These are phyloP conservation scores for Penicillium antarcticum DNA, from an alignment of 495 filamentous ascomycete genomes.

Conservation along the genomic window DNA sequence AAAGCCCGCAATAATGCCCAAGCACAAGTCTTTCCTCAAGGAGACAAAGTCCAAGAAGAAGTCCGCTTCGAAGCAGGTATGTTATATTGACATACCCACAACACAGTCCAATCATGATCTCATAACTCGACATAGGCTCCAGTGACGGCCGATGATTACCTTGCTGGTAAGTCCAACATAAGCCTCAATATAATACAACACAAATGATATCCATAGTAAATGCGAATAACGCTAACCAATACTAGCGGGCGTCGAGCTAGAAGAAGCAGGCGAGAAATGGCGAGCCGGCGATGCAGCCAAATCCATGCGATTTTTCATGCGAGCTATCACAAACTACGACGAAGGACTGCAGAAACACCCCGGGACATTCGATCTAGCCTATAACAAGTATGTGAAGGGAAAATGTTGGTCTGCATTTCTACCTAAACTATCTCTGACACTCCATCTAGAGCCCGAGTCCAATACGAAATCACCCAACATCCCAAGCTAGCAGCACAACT, in stretches of 20 bases:
- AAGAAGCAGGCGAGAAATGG: constrained; percentile 73
- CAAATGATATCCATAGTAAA: background rate
- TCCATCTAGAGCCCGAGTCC: constrained; percentile 51
- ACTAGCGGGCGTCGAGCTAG: constrained; percentile 61
- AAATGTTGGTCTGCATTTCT: background rate
- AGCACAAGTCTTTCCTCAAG: constrained; percentile 50
- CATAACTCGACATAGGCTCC: constrained; percentile 37
- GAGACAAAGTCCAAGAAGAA: constrained; percentile 47
- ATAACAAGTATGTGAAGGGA: constrained; percentile 57
- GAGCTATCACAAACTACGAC: constrained; percentile 63
- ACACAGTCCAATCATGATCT: constrained; percentile 1
- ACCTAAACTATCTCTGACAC: background rate
- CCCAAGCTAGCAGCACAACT: constrained; percentile 54
- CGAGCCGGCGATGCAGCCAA: constrained; percentile 67
- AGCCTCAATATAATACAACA: background rate
- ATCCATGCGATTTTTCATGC: constrained; percentile 62
- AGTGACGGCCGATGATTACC: constrained; percentile 59
- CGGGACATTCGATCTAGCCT: constrained; percentile 63
- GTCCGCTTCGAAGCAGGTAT: constrained; percentile 34
- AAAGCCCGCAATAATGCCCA: constrained; percentile 39
- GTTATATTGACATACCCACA: background rate
- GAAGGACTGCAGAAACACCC: constrained; percentile 57
- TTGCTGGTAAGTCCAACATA: constrained; percentile 41
- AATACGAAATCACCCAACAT: constrained; percentile 64
- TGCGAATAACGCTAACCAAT: background rate